Base-by-base conservation (phyloP, 2,329 filamentous ascomycete genomes). In the Moelleriella libera region DNA sequence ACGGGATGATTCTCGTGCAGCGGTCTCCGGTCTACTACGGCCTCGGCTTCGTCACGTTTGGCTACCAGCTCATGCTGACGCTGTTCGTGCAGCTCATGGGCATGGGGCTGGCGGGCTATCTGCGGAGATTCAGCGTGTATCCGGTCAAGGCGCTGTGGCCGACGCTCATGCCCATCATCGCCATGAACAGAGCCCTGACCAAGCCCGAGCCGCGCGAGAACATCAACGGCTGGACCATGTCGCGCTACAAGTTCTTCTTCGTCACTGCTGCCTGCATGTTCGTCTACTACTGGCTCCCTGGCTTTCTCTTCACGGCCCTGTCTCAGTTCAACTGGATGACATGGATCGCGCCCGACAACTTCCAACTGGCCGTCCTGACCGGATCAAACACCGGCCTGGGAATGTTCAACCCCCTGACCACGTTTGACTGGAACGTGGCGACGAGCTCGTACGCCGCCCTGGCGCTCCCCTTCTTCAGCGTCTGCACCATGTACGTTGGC, bases 131-230 rank as follows among this genome's bases (percentile, higher is more conserved):
- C 57, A 57, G 75, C 7, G 72, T 76, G 2, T 74, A 74, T 41
- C 74, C 74, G 0, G 60, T 68, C 5, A 68, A 68, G 52, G 69
- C 66, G 45, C 62, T 78, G 6, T 77, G 74, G 74, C 75, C 75
- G 1, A 64, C 67, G 1, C 66, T 68, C 0, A 60, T 77, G 21
- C 65, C 68, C 9, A 70, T 65, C 9, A 70, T 72, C 42, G 68
- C 70, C 11, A 60, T 75, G 31, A 72, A 71, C 55, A 54, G 63
- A 6, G 66, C 71, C 5, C 67, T 74, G 49, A 39, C 51, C 49
- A 45, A 54, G 55, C 37, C 68, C 11, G 59, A 62, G 63, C 41
- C 47, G 37, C 10, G 47, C 5, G 47, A 55, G 30, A 45, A 49
- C 21, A 54, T 60, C 45, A 54, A 55, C 44, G 64, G 63, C 12